A percentile compares a stretch with the other conserved stretches of the same genome.
Conservation (phyloP, 352 stramenopile species). For the Elongisporangium prolatum region DNA sequence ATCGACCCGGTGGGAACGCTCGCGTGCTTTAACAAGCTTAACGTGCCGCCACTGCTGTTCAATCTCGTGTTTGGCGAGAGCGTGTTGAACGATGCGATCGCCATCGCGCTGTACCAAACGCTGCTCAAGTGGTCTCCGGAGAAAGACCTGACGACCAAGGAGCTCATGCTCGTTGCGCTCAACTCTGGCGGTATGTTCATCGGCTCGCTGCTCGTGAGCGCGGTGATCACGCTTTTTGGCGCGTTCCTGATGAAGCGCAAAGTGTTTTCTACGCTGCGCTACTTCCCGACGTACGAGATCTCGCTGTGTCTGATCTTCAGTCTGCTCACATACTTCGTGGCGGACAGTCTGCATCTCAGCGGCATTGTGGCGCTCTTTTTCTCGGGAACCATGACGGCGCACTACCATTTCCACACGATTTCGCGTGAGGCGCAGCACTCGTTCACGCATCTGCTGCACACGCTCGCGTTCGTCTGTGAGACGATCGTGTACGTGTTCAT, state of each 20-base stretch:
- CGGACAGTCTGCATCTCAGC: constrained; percentile 72
- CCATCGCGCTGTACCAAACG: constrained; percentile 92
- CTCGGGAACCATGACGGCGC: constrained; percentile 85
- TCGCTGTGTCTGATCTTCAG: constrained; percentile 84
- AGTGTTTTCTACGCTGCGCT: constrained; percentile 63
- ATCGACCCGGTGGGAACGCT: constrained; percentile 93
- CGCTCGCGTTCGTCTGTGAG: constrained; percentile 73
- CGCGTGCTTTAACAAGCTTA: constrained; percentile 90
- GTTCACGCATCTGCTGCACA: constrained; percentile 84
- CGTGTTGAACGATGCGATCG: constrained; percentile 93
- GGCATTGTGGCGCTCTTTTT: constrained; percentile 95
- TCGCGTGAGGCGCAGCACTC: constrained; percentile 76
- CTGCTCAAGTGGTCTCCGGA: constrained; percentile 85
- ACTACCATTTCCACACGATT: constrained; percentile 87
- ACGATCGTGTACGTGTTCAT: constrained; percentile 87
- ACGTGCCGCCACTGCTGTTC: constrained; percentile 87
- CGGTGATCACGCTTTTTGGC: constrained; percentile 61
- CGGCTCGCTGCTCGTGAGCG: constrained; percentile 68
- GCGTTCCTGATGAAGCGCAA: constrained; percentile 77
- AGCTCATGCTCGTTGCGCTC: constrained; percentile 53
- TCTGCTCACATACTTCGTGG: constrained; percentile 81
- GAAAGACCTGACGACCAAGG: constrained; percentile 54
- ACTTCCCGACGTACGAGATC: constrained; percentile 86
- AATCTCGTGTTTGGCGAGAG: constrained; percentile 95
- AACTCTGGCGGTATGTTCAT: constrained; percentile 78